These are phyloP conservation scores for Arabidopsis arenosa DNA, from an alignment of 345 rosid genomes.

Conservation along the genomic window DNA sequence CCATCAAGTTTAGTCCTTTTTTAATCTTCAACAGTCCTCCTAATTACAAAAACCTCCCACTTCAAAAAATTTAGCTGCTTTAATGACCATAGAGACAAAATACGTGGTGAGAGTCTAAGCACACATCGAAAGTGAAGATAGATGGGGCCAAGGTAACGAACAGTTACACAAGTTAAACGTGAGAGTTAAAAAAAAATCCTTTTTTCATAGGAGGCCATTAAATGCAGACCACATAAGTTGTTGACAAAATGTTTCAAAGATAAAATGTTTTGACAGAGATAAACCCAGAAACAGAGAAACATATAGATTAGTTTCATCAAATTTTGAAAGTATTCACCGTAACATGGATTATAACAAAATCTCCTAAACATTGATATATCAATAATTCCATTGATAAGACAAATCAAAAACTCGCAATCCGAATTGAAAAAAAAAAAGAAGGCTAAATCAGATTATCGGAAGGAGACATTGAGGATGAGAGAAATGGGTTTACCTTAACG, in stretches of 20 bases:
- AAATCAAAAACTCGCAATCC: not conserved
- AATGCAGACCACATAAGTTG: conserved; percentile 36
- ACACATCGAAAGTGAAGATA: conserved; percentile 28
- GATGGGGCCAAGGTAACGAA: conserved; percentile 30
- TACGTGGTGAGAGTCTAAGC: conserved; percentile 31
- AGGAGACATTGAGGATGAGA: conserved; percentile 11
- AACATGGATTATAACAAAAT: not conserved
- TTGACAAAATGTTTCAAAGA: conserved; percentile 3
- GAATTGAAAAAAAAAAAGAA: not conserved
- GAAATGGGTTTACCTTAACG: conserved; percentile 20
- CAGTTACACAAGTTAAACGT: conserved; percentile 25
- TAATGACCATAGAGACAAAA: conserved; percentile 16
- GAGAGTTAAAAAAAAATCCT: not conserved
- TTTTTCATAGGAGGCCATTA: conserved; percentile 13
- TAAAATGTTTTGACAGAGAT: conserved; percentile 17
- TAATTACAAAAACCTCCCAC: not conserved
- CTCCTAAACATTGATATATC: not conserved
- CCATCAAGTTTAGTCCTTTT: not conserved
- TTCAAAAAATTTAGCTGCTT: not conserved
- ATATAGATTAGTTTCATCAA: not conserved
- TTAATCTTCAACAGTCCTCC: not conserved
- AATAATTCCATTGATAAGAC: not conserved
- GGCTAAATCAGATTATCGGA: not conserved
- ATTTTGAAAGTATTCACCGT: not conserved
- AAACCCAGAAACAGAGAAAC: conserved; percentile 33